Percentiles rank a stretch among this genome's conserved stretches.
Evolutionary conservation across 1,284 basidiomycete genomes (phyloP).

Genomic region (Austroboletus novae-zelandiae): DNA sequence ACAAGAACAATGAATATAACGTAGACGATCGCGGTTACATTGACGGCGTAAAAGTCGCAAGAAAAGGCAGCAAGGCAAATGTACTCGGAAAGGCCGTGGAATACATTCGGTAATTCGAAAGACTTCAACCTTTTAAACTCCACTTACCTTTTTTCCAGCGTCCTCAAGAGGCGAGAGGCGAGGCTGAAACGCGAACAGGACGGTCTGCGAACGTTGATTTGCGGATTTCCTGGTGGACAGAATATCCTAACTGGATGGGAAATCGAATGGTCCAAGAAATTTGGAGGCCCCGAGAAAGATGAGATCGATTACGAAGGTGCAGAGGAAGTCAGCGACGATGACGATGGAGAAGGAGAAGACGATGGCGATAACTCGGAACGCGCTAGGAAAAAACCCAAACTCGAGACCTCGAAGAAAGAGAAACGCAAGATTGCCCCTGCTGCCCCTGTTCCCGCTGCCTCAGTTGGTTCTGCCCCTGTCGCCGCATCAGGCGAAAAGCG

Average conservation of each 20-base stretch:
- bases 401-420: conserved; percentile 41
- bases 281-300: conserved; percentile 74
- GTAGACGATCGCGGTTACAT: conserved; percentile 76
- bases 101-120: conserved; percentile 56
- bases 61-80: conserved; percentile 83
- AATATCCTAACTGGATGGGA: conserved; percentile 73
- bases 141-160: conserved; percentile 38
- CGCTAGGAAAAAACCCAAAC: conserved; percentile 57
- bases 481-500: conserved; percentile 54
- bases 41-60: conserved; percentile 78
- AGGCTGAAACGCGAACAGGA: conserved; percentile 71
- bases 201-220: conserved; percentile 64
- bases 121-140: neutral
- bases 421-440: conserved; percentile 47
- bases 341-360: conserved; percentile 55
- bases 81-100: conserved; percentile 81
- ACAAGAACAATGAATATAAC: conserved; percentile 47
- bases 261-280: conserved; percentile 63
- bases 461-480: conserved; percentile 14
- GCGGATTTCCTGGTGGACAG: conserved; percentile 68
- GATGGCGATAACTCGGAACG: conserved; percentile 48
- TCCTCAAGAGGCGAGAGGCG: conserved; percentile 70
- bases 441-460: conserved; percentile 28
- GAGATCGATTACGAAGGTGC: conserved; percentile 50
- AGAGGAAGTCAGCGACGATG: conserved; percentile 51